These are phyloP conservation scores for Ophiostoma fasciatum DNA, from an alignment of 2,329 filamentous ascomycete genomes.

Conservation along the genomic window DNA sequence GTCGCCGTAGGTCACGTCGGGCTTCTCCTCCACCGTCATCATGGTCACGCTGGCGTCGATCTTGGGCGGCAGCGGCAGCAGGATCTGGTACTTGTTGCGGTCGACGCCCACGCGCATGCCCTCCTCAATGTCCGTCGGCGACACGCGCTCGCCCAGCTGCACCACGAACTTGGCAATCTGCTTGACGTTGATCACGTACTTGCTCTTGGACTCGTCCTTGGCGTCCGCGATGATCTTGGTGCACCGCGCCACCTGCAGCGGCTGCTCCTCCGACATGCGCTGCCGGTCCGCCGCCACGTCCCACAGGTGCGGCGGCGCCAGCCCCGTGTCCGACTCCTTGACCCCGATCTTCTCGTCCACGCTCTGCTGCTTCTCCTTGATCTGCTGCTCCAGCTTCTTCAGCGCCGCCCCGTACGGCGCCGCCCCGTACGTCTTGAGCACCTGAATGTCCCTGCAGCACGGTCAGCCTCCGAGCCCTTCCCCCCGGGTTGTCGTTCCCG, in stretches of 20 bases:
- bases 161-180: constrained; percentile 99
- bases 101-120: constrained; percentile 98
- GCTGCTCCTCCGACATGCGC: constrained; percentile 97
- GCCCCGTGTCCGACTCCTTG: constrained; percentile 95
- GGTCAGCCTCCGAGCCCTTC: too few relatives aligned
- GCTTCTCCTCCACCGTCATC: constrained; percentile 99
- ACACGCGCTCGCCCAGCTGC: constrained; percentile 90
- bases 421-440: constrained; percentile 96
- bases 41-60: constrained; percentile 98
- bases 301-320: constrained; percentile 97
- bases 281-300: constrained; percentile 95
- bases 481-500: too few relatives aligned
- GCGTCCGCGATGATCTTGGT: constrained; percentile 98
- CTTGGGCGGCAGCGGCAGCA: constrained; percentile 89
- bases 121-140: constrained; percentile 97
- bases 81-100: constrained; percentile 97
- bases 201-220: constrained; percentile 92
- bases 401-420: constrained; percentile 86
- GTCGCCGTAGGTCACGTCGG: constrained; percentile 96
- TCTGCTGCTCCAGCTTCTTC: constrained; percentile 97
- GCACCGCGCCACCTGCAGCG: constrained; percentile 90
- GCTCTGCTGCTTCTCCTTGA: constrained; percentile 96
- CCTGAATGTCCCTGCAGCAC: constrained; percentile 87
- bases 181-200: constrained; percentile 99
- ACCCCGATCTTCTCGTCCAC: constrained; percentile 98